Conservation (phyloP, 352 stramenopile species). For the Phytophthora fragariaefolia region DNA sequence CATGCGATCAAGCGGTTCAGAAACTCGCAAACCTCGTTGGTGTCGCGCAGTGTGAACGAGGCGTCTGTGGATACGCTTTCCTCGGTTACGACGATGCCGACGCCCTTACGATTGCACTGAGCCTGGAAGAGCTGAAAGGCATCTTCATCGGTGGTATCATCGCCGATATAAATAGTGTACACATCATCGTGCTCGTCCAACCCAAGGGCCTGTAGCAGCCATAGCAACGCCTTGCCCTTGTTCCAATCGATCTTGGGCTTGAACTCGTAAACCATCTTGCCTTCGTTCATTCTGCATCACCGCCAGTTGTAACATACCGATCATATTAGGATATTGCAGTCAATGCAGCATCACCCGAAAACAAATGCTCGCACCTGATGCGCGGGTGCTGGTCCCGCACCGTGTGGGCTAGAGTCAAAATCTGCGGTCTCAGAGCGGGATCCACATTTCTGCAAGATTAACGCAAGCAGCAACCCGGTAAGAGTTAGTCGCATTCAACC, state of each 20-base stretch:
- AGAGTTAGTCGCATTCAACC: not conserved
- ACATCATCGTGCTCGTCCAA: conserved; percentile 78
- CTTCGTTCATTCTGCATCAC: conserved; percentile 67
- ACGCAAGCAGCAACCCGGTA: not conserved
- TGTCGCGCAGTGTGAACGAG: conserved; percentile 82
- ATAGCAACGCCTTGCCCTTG: conserved; percentile 91
- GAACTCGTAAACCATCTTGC: conserved; percentile 92
- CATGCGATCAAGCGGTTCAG: conserved; percentile 69
- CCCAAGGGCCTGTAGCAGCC: conserved; percentile 79
- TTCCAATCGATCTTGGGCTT: conserved; percentile 93
- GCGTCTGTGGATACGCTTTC: conserved; percentile 70
- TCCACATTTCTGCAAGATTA: conserved; percentile 64
- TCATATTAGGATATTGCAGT: too few species aligned
- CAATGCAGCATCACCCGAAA: conserved; percentile 4
- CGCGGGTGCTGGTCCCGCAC: conserved; percentile 56
- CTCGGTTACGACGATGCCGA: conserved; percentile 88
- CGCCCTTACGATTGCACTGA: conserved; percentile 59
- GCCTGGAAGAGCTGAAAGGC: conserved; percentile 78
- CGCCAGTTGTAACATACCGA: not conserved
- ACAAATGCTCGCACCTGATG: conserved; percentile 46
- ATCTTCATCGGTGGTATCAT: conserved; percentile 92
- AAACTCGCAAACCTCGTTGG: conserved; percentile 75
- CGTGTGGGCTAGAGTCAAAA: conserved; percentile 51
- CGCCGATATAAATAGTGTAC: conserved; percentile 93
- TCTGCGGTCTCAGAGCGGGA: conserved; percentile 38